Percentiles rank a stretch among this genome's conserved stretches.
These are phyloP conservation scores for Psidium guajava DNA, from an alignment of 345 rosid species.

Conservation along the genomic window DNA sequence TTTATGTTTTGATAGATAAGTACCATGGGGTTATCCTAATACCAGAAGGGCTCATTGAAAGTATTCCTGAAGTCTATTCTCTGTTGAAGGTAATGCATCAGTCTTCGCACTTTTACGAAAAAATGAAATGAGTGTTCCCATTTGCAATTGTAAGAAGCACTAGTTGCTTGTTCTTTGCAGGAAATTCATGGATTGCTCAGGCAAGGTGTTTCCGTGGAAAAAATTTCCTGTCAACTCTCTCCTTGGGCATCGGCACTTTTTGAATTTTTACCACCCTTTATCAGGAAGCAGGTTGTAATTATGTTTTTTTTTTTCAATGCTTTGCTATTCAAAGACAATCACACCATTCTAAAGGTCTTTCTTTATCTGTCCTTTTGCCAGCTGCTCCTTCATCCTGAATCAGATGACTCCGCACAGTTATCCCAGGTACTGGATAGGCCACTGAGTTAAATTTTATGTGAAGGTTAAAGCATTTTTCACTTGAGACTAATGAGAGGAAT, in stretches of 20 bases:
- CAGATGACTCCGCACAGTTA: constrained; percentile 98
- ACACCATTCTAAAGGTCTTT: neutral
- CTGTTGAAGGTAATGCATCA: constrained; percentile 55
- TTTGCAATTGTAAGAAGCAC: neutral
- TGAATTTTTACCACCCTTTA: constrained; percentile 84
- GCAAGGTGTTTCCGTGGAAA: constrained; percentile 59
- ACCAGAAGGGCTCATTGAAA: constrained; percentile 98
- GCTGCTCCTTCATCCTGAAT: constrained; percentile 92
- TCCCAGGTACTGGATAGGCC: constrained; percentile 61
- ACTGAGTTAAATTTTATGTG: neutral
- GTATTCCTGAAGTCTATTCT: constrained; percentile 96
- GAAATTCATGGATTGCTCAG: constrained; percentile 75
- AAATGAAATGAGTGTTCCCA: neutral
- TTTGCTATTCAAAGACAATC: neutral
- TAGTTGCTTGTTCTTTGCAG: constrained; percentile 18
- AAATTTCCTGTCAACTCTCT: constrained; percentile 81
- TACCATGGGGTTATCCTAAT: constrained; percentile 90
- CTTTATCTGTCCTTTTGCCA: constrained; percentile 17
- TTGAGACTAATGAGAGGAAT: neutral
- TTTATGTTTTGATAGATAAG: constrained; percentile 46
- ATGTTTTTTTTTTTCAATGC: constrained; percentile 2
- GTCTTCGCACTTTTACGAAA: neutral
- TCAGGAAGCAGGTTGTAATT: constrained; percentile 69
- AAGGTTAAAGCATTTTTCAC: neutral
- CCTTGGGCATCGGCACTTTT: constrained; percentile 98